A percentile compares a stretch with the other conserved stretches of the same genome.
These are phyloP conservation scores for Eucalyptus marginata DNA, from an alignment of 345 rosid genomes.

Conservation along the genomic window DNA sequence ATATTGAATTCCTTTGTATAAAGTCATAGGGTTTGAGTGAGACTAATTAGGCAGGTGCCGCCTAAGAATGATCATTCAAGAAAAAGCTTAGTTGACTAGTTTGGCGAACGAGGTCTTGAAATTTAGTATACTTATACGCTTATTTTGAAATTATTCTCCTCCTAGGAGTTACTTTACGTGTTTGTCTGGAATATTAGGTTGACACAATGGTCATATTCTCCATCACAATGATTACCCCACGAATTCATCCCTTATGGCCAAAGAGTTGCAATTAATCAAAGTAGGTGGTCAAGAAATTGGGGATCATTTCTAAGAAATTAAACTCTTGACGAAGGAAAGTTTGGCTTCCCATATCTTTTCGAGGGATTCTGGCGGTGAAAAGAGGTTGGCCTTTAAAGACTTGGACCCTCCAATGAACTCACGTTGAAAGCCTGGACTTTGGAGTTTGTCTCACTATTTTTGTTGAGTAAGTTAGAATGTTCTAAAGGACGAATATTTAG, in stretches of 20 bases:
- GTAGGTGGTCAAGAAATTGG: not conserved
- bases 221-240: not conserved
- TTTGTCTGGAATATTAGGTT: not conserved
- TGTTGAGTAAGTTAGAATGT: not conserved
- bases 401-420: not conserved
- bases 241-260: not conserved
- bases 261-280: not conserved
- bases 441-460: not conserved
- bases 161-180: not conserved
- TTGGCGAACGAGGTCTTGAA: not conserved
- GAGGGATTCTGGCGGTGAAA: not conserved
- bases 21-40: not conserved
- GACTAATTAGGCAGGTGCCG: not conserved
- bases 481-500: not conserved
- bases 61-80: not conserved
- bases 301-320: not conserved
- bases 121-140: not conserved
- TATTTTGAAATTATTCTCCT: not conserved
- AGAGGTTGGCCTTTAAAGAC: not conserved
- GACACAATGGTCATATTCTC: not conserved
- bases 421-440: not conserved
- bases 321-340: not conserved
- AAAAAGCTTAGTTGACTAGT: not conserved
- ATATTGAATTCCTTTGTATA: not conserved
- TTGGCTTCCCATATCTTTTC: not conserved